A percentile compares a stretch with the other conserved stretches of the same genome.
These are phyloP conservation scores for Phytophthora cryptogea DNA, from an alignment of 352 stramenopile genomes.

Conservation along the genomic window DNA sequence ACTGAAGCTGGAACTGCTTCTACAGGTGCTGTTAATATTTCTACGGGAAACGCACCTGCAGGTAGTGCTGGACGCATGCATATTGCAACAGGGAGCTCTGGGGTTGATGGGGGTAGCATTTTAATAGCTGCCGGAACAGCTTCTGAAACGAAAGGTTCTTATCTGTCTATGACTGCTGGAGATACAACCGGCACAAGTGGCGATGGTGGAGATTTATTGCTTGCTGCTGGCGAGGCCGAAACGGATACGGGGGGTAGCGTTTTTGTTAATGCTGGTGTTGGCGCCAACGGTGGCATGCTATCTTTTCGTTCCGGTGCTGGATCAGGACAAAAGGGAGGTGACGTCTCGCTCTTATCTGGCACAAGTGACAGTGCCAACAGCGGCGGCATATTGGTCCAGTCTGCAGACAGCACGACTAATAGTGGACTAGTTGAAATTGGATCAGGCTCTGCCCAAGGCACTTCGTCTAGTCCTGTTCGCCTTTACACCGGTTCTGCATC, in stretches of 20 bases:
- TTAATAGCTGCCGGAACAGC: constrained; percentile 26
- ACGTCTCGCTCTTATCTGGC: constrained; percentile 28
- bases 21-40: constrained; percentile 18
- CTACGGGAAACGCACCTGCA: constrained; percentile 28
- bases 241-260: constrained; percentile 19
- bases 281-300: constrained; percentile 26
- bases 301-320: constrained; percentile 32
- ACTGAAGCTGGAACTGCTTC: constrained; percentile 14
- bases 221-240: constrained; percentile 29
- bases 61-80: constrained; percentile 25
- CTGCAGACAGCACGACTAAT: constrained; percentile 21
- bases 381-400: constrained; percentile 30
- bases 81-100: constrained; percentile 31
- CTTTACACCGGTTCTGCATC: constrained; percentile 33
- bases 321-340: constrained; percentile 29
- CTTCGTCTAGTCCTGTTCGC: constrained; percentile 32
- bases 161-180: constrained; percentile 18
- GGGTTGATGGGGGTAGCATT: constrained; percentile 27
- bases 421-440: constrained; percentile 39
- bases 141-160: constrained; percentile 18
- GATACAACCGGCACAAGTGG: constrained; percentile 25
- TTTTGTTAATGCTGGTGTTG: constrained; percentile 24
- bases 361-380: constrained; percentile 28
- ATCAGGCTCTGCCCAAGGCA: constrained; percentile 26
- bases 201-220: constrained; percentile 27